Conservation (phyloP, 371 early-diverging fungal species). For the Dichotomocladium elegans region DNA sequence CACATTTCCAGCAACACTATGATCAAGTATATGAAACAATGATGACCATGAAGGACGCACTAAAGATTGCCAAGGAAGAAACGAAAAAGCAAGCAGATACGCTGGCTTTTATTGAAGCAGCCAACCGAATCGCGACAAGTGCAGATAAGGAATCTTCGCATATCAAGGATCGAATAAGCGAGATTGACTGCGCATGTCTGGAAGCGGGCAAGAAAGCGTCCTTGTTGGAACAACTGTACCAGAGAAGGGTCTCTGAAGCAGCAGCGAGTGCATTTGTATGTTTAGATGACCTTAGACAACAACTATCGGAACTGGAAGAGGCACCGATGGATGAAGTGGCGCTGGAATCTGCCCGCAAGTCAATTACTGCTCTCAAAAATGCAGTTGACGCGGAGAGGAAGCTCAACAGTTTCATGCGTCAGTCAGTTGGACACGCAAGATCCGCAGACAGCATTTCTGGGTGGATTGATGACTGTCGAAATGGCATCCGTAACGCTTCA, state of each 20-base stretch:
- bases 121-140: neutral
- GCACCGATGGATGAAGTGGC: neutral
- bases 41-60: neutral
- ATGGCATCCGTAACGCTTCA: slow-evolving; percentile 19
- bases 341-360: neutral
- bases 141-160: neutral
- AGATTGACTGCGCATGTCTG: neutral
- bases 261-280: slow-evolving; percentile 3
- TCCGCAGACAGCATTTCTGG: slow-evolving; percentile 22
- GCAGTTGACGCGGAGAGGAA: slow-evolving; percentile 4
- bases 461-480: slow-evolving; percentile 32
- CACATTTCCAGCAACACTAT: neutral
- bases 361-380: neutral
- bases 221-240: slow-evolving; percentile 6
- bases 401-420: slow-evolving; percentile 21
- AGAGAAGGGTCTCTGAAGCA: neutral
- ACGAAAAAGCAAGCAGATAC: neutral
- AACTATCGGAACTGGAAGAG: neutral
- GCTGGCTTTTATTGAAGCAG: neutral
- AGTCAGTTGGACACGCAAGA: slow-evolving; percentile 27
- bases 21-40: neutral
- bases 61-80: neutral
- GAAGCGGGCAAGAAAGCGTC: neutral
- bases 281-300: neutral
- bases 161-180: neutral